Evolutionary conservation across 192 early-diverging fungal species (phyloP).

Genomic region (Linnemannia elongata): DNA sequence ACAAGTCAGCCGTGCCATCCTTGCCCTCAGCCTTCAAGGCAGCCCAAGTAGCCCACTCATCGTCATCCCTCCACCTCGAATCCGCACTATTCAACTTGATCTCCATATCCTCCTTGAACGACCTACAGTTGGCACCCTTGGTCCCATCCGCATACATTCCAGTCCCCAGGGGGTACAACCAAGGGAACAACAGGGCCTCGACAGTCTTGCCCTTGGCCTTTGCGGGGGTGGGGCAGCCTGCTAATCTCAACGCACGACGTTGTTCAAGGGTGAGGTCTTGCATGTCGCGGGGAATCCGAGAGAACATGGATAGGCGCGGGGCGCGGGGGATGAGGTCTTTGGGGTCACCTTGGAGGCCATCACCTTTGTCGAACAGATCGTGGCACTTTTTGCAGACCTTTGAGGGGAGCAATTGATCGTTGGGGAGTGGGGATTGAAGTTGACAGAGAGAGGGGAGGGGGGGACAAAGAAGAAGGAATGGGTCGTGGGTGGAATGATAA

Average conservation of each 20-base stretch:
- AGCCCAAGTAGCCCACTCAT: slow-evolving; percentile 52
- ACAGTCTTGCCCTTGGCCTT: slow-evolving; percentile 51
- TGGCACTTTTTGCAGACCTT: slow-evolving; percentile 46
- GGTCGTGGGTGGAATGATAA: not conserved
- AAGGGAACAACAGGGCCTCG: slow-evolving; percentile 44
- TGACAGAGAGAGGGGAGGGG: not conserved
- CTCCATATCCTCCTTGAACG: slow-evolving; percentile 50
- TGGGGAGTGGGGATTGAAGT: not conserved
- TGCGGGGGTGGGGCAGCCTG: slow-evolving; percentile 40
- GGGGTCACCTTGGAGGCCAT: slow-evolving; percentile 34
- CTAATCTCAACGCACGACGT: slow-evolving; percentile 30
- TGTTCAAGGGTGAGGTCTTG: slow-evolving; percentile 33
- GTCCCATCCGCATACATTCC: slow-evolving; percentile 49
- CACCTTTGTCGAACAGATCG: slow-evolving; percentile 40
- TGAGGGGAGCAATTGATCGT: too few species aligned
- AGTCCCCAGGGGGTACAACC: slow-evolving; percentile 36
- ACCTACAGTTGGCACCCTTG: slow-evolving; percentile 43
- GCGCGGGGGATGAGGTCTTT: slow-evolving; percentile 46
- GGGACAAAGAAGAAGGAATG: not conserved
- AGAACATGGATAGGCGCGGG: slow-evolving; percentile 49
- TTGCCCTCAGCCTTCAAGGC: slow-evolving; percentile 46
- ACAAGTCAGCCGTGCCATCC: slow-evolving; percentile 42
- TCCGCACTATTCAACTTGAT: slow-evolving; percentile 54
- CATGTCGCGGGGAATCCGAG: slow-evolving; percentile 42
- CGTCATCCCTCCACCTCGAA: slow-evolving; percentile 46